Conservation (phyloP, 345 rosid genomes). For the Dipteronia sinensis region DNA sequence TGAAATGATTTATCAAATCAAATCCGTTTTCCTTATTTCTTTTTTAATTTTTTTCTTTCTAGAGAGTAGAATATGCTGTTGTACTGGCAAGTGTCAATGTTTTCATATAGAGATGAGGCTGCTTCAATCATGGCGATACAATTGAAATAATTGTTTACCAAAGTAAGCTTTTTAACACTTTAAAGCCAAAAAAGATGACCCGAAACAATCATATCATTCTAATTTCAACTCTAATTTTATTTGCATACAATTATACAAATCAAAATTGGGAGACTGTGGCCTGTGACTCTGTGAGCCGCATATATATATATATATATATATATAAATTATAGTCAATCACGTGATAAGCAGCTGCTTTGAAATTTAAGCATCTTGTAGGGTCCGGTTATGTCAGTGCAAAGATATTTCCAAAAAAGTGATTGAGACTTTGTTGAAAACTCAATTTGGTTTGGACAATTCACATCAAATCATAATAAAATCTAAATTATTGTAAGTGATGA, state of each 20-base stretch:
- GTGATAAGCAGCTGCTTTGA: slow-evolving; percentile 26
- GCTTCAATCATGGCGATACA: slow-evolving; percentile 17
- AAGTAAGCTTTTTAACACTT: neutral
- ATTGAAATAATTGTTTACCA: neutral
- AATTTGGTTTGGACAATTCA: slow-evolving; percentile 6
- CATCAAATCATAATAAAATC: slow-evolving; percentile 7
- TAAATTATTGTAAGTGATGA: neutral
- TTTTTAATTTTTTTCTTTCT: too few species aligned
- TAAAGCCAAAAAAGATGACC: neutral
- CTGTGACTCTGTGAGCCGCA: neutral
- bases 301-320: neutral
- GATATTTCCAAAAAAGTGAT: slow-evolving; percentile 5
- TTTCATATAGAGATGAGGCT: neutral
- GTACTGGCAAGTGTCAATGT: neutral
- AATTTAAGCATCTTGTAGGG: slow-evolving; percentile 25
- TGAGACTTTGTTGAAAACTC: slow-evolving; percentile 7
- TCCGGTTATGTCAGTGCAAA: neutral
- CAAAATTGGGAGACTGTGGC: neutral
- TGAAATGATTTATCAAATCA: too few species aligned
- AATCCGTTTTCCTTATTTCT: too few species aligned
- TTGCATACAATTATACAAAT: neutral
- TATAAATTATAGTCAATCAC: slow-evolving; percentile 28
- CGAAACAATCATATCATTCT: neutral
- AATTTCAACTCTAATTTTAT: neutral
- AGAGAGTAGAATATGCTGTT: neutral